Percentiles rank a stretch among this genome's conserved stretches.
phyloP scores from a whole-genome alignment of 305 asterid genomes.

The Solanum hybrid region DNA sequence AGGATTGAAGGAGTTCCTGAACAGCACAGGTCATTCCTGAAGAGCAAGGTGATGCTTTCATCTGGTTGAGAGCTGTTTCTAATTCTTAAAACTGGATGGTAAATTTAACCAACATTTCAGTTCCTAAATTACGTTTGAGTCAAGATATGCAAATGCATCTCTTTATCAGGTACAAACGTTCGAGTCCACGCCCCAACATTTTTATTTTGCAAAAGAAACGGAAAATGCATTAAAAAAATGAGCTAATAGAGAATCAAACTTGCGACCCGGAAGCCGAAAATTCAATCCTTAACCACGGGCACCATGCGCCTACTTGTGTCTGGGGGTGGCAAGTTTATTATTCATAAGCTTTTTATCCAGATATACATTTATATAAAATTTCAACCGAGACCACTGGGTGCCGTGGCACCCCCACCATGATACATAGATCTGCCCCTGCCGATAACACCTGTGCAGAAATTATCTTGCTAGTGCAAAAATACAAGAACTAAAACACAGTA shows the following conservation, averaged over 20 bases:
- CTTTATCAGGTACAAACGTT: background rate
- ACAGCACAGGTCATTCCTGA: background rate
- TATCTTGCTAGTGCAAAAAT: background rate
- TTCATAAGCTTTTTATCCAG: background rate
- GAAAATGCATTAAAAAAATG: no score
- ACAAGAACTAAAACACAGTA: background rate
- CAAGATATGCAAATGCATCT: background rate
- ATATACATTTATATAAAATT: no score
- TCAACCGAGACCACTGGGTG: background rate
- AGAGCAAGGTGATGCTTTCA: background rate
- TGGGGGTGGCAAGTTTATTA: no score
- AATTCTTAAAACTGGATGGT: background rate
- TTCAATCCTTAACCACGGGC: no score
- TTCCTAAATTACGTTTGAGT: background rate
- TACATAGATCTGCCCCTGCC: background rate
- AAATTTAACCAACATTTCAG: background rate
- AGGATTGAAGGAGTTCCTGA: background rate
- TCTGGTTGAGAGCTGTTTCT: background rate
- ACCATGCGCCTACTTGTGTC: no score
- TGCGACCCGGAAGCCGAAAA: no score
- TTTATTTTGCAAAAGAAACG: no score
- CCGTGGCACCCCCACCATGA: background rate
- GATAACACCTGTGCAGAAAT: background rate
- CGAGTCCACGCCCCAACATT: no score
- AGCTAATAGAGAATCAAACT: no score